Evolutionary conservation across 1,284 basidiomycete genomes (phyloP), one percentile per base, ranked within the genome.

Genomic region (Rhodotorula sp.): DNA sequence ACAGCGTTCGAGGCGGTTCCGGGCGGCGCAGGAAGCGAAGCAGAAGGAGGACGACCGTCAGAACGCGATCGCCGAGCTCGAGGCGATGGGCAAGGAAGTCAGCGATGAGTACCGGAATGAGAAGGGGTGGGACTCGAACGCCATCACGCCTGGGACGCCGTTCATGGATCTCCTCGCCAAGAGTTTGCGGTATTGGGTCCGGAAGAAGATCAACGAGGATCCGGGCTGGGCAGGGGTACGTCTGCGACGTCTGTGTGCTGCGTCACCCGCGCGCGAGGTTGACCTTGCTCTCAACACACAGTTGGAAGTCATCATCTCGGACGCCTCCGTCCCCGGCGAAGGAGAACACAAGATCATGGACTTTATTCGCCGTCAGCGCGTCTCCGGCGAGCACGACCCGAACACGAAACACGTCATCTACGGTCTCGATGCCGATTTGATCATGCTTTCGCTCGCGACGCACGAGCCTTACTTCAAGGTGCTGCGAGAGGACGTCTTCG

Each of bases 301-400:
- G 90, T 85, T 97, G 54, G 88, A 98, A 84, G 91, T 99, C 73
- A 89, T 99, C 75, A 93, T 99, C 71, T 99, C 96, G 4, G 96
- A 99, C 77, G 93, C 95, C 3, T 90, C 91, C 67, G 96, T 99
- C 17, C 95, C 95, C 2, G 95, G 95, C 75, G 96, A 99, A 82
- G 96, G 96, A 79, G 96, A 99, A 81, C 96, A 99, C 83, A 99
- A 99, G 84, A 98, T 99, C 76, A 98, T 99, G 93, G 96, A 99
- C 79, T 97, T 88, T 81, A 96, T 99, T 75, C 86, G 96, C 69
- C 86, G 95, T 60, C 94, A 97, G 79, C 86, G 96, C 61, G 85
- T 86, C 60, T 91, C 96, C 79, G 86, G 88, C 46, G 89, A 89
- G 18, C 90, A 98, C 83, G 90, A 99, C 81, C 89, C 96, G 44